These are phyloP conservation scores for Nepenthes mirabilis DNA, from an alignment of 148 eudicot species.

Conservation along the genomic window DNA sequence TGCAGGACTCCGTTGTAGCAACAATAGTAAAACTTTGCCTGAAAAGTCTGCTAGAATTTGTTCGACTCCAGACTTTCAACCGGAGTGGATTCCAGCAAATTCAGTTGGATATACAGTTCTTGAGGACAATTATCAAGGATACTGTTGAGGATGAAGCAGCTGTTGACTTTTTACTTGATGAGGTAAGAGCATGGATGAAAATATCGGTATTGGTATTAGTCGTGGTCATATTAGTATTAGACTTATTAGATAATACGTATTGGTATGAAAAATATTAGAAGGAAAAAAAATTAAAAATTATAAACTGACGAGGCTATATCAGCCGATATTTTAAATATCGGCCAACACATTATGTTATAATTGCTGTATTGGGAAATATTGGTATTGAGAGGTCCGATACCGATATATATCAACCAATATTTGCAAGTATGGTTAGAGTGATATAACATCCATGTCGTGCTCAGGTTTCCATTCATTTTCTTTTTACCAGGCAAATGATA, in stretches of 20 bases:
- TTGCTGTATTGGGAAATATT: too few relatives aligned
- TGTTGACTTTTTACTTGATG: constrained; percentile 86
- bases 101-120: constrained; percentile 85
- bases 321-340: too few relatives aligned
- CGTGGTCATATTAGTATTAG: too few relatives aligned
- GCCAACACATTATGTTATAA: too few relatives aligned
- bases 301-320: too few relatives aligned
- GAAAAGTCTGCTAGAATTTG: constrained; percentile 90
- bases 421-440: too few relatives aligned
- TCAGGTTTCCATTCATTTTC: not conserved
- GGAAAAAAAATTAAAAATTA: too few relatives aligned
- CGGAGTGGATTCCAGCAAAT: constrained; percentile 99
- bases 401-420: too few relatives aligned
- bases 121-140: constrained; percentile 58
- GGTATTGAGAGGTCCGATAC: too few relatives aligned
- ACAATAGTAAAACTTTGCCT: constrained; percentile 75
- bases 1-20: constrained; percentile 79
- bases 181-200: constrained; percentile 29
- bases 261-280: too few relatives aligned
- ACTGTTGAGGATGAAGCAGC: constrained; percentile 83
- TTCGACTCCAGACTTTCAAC: constrained; percentile 82
- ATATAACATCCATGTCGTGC: not conserved
- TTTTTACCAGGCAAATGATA: not conserved
- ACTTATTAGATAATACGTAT: too few relatives aligned
- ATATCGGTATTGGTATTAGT: too few relatives aligned